Conservation (phyloP, 192 early-diverging fungal species). For the Entomortierella beljakovae region DNA sequence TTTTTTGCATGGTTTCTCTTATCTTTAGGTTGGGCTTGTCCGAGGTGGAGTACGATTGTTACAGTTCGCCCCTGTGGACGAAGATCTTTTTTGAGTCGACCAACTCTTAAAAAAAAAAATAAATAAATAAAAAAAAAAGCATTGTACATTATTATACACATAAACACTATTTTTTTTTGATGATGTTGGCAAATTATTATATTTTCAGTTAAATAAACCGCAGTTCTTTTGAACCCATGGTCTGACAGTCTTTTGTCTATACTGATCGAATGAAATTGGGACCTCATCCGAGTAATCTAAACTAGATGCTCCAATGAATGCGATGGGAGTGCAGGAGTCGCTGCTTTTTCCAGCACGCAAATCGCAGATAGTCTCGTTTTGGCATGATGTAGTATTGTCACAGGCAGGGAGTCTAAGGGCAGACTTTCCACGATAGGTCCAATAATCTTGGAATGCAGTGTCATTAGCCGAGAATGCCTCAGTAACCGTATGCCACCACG, state of each 20-base stretch:
- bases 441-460: slow-evolving; percentile 55
- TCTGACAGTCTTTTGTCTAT: no score
- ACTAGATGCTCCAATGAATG: slow-evolving; percentile 6
- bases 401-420: slow-evolving; percentile 14
- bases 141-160: slow-evolving; percentile 7
- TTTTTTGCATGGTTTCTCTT: slow-evolving; percentile 1
- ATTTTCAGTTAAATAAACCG: no score
- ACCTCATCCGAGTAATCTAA: not conserved
- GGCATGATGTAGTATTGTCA: not conserved
- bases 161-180: no score
- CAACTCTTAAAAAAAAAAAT: not conserved
- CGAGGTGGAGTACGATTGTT: slow-evolving; percentile 43
- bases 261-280: no score
- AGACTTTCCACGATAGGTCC: slow-evolving; percentile 47
- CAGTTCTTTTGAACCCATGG: no score
- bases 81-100: slow-evolving; percentile 14
- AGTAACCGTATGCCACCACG: slow-evolving; percentile 64
- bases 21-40: slow-evolving; percentile 38
- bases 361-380: slow-evolving; percentile 15
- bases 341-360: slow-evolving; percentile 25
- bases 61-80: slow-evolving; percentile 51
- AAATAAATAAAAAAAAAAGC: slow-evolving; percentile 4
- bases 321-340: slow-evolving; percentile 7
- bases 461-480: slow-evolving; percentile 42
- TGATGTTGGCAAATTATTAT: no score